phyloP scores from a whole-genome alignment of 2,329 filamentous ascomycete species.

The Diplocarpon rosae region DNA sequence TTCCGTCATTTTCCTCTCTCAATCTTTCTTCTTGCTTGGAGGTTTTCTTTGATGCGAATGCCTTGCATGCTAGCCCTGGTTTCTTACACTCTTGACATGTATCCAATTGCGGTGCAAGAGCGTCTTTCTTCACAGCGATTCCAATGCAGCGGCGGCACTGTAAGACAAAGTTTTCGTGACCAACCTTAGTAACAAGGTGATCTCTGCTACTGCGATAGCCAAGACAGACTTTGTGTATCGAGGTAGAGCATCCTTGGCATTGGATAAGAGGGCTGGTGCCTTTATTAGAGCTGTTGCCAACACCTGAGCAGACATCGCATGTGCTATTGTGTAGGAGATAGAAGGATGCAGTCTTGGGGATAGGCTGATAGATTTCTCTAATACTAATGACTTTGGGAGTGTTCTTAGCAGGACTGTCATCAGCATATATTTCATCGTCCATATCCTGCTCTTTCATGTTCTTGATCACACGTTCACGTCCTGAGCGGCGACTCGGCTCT shows the following conservation, averaged over 20 bases:
- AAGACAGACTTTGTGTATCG: constrained; percentile 77
- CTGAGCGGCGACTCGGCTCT: constrained; percentile 26
- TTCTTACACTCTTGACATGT: constrained; percentile 60
- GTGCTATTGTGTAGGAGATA: constrained; percentile 53
- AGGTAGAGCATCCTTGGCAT: constrained; percentile 81
- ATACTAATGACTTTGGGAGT: constrained; percentile 50
- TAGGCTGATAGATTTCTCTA: constrained; percentile 60
- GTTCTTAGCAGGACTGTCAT: constrained; percentile 34
- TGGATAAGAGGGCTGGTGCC: constrained; percentile 56
- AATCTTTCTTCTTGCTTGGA: constrained; percentile 74
- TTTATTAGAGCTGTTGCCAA: constrained; percentile 42
- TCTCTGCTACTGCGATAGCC: constrained; percentile 63
- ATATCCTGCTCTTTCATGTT: constrained; percentile 40
- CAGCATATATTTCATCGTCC: constrained; percentile 37
- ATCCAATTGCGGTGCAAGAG: constrained; percentile 55
- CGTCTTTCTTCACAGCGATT: constrained; percentile 55
- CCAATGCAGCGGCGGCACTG: constrained; percentile 84
- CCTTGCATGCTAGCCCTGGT: constrained; percentile 55
- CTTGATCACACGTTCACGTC: constrained; percentile 24
- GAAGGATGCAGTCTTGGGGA: constrained; percentile 56
- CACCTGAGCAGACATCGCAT: constrained; percentile 62
- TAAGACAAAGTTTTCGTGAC: constrained; percentile 65
- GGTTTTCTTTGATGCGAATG: constrained; percentile 65
- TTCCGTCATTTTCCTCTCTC: constrained; percentile 64
- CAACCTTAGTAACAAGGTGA: constrained; percentile 84